A percentile compares a stretch with the other conserved stretches of the same genome.
phyloP scores from a whole-genome alignment of 345 rosid genomes.

The Hypericum perforatum region DNA sequence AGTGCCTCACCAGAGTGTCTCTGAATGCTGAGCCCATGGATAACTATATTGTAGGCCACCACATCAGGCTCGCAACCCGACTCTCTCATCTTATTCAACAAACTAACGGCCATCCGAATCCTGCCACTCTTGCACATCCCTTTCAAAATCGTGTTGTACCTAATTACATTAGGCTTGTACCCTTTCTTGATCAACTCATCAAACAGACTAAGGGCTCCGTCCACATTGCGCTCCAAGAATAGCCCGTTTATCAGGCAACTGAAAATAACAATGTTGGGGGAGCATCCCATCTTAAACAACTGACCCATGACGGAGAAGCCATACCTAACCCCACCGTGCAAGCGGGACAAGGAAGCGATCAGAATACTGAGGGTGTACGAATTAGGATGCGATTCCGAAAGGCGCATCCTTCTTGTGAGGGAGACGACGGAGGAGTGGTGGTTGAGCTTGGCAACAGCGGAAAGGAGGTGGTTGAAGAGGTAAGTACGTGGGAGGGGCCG shows the following conservation, averaged over 20 bases:
- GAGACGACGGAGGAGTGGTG: constrained; percentile 4
- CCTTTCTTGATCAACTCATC: constrained; percentile 23
- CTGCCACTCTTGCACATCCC: constrained; percentile 10
- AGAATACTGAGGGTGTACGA: constrained; percentile 12
- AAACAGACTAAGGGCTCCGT: constrained; percentile 14
- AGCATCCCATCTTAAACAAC: too few relatives aligned
- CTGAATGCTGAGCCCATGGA: too few relatives aligned
- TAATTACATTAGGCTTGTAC: constrained; percentile 10
- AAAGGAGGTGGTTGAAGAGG: constrained; percentile 12
- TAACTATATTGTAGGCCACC: constrained; percentile 11
- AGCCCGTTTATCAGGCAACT: not conserved
- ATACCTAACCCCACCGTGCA: too few relatives aligned
- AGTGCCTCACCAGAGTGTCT: too few relatives aligned
- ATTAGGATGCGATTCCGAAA: constrained; percentile 8
- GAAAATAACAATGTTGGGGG: constrained; percentile 5
- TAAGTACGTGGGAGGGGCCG: constrained; percentile 15
- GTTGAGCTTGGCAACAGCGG: constrained; percentile 12
- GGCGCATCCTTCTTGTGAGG: constrained; percentile 6
- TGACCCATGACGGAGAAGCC: too few relatives aligned
- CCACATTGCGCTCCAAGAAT: not conserved
- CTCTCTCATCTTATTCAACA: constrained; percentile 17
- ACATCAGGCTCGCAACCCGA: constrained; percentile 13
- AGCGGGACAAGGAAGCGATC: not conserved
- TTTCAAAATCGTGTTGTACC: constrained; percentile 5
- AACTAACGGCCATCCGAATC: constrained; percentile 5